A percentile compares a stretch with the other conserved stretches of the same genome.
These are phyloP conservation scores for Ceriops tagal DNA, from an alignment of 345 rosid genomes.

Conservation along the genomic window DNA sequence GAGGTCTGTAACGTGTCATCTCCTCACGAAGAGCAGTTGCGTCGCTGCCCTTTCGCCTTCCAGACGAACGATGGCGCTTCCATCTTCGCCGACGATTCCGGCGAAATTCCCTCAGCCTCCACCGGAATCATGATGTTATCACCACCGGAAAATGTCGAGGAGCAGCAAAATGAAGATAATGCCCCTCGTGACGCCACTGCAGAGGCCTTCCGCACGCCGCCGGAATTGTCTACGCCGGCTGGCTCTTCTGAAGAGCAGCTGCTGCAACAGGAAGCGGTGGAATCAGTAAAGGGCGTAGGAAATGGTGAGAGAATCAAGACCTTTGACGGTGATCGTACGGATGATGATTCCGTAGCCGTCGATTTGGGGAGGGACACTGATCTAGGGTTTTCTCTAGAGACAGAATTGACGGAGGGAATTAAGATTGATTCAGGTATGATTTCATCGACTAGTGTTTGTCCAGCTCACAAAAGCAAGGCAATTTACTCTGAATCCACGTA, in stretches of 20 bases:
- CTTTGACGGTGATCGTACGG: slow-evolving; percentile 6
- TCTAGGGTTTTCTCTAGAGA: slow-evolving; percentile 26
- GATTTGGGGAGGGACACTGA: slow-evolving; percentile 45
- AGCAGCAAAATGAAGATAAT: neutral
- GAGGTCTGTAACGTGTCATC: slow-evolving; percentile 21
- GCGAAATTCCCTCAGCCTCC: slow-evolving; percentile 19
- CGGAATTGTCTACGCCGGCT: slow-evolving; percentile 13
- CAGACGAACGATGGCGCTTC: neutral
- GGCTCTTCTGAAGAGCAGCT: slow-evolving; percentile 1
- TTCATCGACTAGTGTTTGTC: neutral
- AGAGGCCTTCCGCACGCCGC: slow-evolving; percentile 29
- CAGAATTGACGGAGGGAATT: slow-evolving; percentile 28
- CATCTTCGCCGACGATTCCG: slow-evolving; percentile 2
- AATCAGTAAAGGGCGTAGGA: neutral
- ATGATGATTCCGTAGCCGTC: slow-evolving; percentile 13
- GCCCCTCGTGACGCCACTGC: neutral
- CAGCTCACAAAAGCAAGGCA: slow-evolving; percentile 4
- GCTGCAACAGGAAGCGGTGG: neutral
- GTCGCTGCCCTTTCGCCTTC: slow-evolving; percentile 15
- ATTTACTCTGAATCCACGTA: slow-evolving; percentile 10
- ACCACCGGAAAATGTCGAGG: slow-evolving; percentile 23
- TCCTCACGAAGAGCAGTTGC: slow-evolving; percentile 25
- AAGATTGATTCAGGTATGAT: slow-evolving; percentile 5
- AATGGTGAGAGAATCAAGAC: neutral
- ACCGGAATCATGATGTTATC: slow-evolving; percentile 38